Evolutionary conservation across 805 yeast species (phyloP), one percentile per base, ranked within the genome.

Genomic region (Teunomyces gatunensis): DNA sequence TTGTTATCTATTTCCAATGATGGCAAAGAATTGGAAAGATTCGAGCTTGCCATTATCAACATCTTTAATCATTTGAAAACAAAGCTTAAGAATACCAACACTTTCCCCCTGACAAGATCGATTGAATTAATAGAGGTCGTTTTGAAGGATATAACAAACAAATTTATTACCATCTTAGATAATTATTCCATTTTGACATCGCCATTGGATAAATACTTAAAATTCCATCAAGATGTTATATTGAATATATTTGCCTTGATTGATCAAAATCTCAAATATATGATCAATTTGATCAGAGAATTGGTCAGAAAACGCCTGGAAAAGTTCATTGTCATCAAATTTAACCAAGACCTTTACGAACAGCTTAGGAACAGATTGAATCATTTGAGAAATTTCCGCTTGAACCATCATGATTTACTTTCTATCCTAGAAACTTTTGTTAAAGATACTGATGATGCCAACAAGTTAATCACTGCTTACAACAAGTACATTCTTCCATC

Each of bases 251-350:
- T 83, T 28, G 65, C 60, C 2, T 63, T 74, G 0, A 79, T 91
- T 71, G 95, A 89, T 32, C 75, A 71, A 23, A 77, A 79, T 35
- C 59, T 82, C 9, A 83, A 84, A 57, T 87, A 82, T 47, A 80
- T 84, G 66, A 78, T 83, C 1, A 77, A 80, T 44, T 59, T 86
- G 37, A 79, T 89, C 0, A 76, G 97, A 47, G 97, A 91, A 50
- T 64, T 87, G 3, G 71, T 87, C 35, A 72, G 97, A 52, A 87
- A 83, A 55, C 68, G 94, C 37, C 80, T 82, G 6, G 92, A 87
- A 46, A 83, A 81, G 49, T 85, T 85, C 58, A 75, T 85, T 11
- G 77, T 84, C 18, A 79, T 89, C 17, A 79, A 83, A 48, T 71
- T 89, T 7, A 69, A 69, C n/a, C 74, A 81, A 6, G 67, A 75